Conservation (phyloP, 2,329 filamentous ascomycete species). For the Venturia oleaginea region DNA sequence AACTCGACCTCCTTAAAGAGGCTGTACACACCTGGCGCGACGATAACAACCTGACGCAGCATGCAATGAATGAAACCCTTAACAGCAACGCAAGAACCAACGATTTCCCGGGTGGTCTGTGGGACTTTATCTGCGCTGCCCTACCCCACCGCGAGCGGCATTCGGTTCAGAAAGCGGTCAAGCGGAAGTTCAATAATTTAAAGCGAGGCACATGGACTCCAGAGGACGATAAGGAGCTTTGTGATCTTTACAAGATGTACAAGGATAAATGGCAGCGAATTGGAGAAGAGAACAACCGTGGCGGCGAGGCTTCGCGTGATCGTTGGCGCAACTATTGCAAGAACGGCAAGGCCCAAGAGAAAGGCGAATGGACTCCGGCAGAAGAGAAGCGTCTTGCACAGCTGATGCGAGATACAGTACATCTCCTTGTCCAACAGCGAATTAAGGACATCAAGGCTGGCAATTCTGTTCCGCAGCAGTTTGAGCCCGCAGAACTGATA, state of each 20-base stretch:
- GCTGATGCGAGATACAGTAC: conserved; percentile 38
- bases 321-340: conserved; percentile 61
- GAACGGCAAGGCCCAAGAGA: conserved; percentile 44
- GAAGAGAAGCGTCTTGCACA: conserved; percentile 49
- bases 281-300: conserved; percentile 50
- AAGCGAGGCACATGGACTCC: conserved; percentile 50
- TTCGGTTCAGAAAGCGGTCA: conserved; percentile 24
- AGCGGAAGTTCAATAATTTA: conserved; percentile 53
- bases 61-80: conserved; percentile 16
- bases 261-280: conserved; percentile 55
- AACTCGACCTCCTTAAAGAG: background rate
- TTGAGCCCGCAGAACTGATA: conserved; percentile 24
- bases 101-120: conserved; percentile 21
- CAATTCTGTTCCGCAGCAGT: conserved; percentile 23
- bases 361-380: conserved; percentile 49
- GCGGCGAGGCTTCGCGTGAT: conserved; percentile 57
- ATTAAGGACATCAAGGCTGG: conserved; percentile 40
- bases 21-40: background rate
- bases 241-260: conserved; percentile 36
- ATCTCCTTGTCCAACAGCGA: conserved; percentile 20
- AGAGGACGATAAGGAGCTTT: conserved; percentile 50
- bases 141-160: conserved; percentile 26
- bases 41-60: background rate
- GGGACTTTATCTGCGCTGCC: conserved; percentile 24
- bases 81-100: conserved; percentile 17